A percentile compares a stretch with the other conserved stretches of the same genome.
phyloP scores from a whole-genome alignment of 2,329 filamentous ascomycete genomes.

The Scytalidium lignicola region DNA sequence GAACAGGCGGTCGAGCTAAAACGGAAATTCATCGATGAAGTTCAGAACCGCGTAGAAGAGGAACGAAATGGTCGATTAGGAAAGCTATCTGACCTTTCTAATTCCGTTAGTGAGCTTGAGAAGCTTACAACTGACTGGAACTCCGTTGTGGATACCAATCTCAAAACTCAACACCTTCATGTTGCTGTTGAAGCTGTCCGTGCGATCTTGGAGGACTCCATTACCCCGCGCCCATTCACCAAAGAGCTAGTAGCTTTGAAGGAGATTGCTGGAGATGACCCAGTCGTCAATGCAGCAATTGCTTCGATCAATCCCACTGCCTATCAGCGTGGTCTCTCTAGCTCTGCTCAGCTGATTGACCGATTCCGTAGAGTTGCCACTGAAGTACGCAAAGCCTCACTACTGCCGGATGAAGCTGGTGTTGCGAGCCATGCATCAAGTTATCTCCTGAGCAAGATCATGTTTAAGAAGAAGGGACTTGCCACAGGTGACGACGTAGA shows the following conservation, averaged over 20 bases:
- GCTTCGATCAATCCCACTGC: slow-evolving; percentile 91
- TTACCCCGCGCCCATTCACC: slow-evolving; percentile 78
- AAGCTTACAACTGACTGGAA: slow-evolving; percentile 86
- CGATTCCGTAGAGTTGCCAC: slow-evolving; percentile 88
- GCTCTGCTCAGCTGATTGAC: slow-evolving; percentile 81
- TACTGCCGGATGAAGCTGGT: slow-evolving; percentile 89
- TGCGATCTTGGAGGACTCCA: slow-evolving; percentile 69
- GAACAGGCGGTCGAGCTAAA: slow-evolving; percentile 89
- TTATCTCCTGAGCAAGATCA: slow-evolving; percentile 82
- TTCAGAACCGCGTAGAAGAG: slow-evolving; percentile 76
- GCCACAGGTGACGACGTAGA: slow-evolving; percentile 86
- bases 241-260: slow-evolving; percentile 91
- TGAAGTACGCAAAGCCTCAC: slow-evolving; percentile 90
- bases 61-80: slow-evolving; percentile 84
- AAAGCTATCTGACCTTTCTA: slow-evolving; percentile 75
- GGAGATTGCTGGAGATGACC: slow-evolving; percentile 78
- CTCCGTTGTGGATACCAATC: slow-evolving; percentile 80
- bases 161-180: slow-evolving; percentile 92
- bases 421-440: slow-evolving; percentile 92
- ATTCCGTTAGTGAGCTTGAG: slow-evolving; percentile 77
- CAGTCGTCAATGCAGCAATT: slow-evolving; percentile 88
- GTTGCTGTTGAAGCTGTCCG: slow-evolving; percentile 93
- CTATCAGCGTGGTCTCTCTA: slow-evolving; percentile 88
- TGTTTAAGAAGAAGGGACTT: slow-evolving; percentile 91
- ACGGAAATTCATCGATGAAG: slow-evolving; percentile 72